These are phyloP conservation scores for Dissophora globulifera DNA, from an alignment of 192 early-diverging fungal genomes.

Conservation along the genomic window DNA sequence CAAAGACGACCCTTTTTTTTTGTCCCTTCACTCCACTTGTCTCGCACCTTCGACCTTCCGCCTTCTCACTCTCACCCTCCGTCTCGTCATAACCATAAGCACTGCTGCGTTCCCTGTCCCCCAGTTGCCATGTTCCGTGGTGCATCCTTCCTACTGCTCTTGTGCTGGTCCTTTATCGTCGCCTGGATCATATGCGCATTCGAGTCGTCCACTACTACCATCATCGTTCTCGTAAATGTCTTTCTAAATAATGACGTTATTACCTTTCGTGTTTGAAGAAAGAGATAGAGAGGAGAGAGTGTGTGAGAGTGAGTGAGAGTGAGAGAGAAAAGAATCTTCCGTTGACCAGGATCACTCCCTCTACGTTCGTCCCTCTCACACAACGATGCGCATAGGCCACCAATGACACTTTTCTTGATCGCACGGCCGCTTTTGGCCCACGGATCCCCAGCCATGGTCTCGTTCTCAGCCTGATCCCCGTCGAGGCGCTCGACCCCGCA, in stretches of 20 bases:
- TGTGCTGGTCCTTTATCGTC: slow-evolving; percentile 40
- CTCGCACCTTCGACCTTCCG: no score
- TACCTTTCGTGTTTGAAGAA: no score
- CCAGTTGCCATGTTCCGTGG: slow-evolving; percentile 46
- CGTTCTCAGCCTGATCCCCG: slow-evolving; percentile 71
- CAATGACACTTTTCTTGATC: slow-evolving; percentile 68
- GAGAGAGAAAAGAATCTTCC: not conserved
- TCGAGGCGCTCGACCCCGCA: slow-evolving; percentile 61
- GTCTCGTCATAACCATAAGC: no score
- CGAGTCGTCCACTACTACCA: slow-evolving; percentile 40
- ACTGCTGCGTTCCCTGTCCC: no score
- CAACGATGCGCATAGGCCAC: slow-evolving; percentile 52
- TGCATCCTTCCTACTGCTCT: slow-evolving; percentile 34
- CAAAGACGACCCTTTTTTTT: no score
- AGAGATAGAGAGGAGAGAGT: no score
- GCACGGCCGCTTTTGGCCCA: slow-evolving; percentile 90
- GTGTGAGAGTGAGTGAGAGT: no score
- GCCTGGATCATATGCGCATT: slow-evolving; percentile 38
- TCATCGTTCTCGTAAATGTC: slow-evolving; percentile 52
- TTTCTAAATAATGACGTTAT: not conserved
- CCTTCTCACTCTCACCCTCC: no score
- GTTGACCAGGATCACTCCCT: not conserved
- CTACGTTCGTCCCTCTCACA: not conserved
- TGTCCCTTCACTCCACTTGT: no score
- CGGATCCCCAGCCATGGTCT: slow-evolving; percentile 77